These are phyloP conservation scores for Quercus tomentella DNA, from an alignment of 331 rosid genomes.

Conservation along the genomic window DNA sequence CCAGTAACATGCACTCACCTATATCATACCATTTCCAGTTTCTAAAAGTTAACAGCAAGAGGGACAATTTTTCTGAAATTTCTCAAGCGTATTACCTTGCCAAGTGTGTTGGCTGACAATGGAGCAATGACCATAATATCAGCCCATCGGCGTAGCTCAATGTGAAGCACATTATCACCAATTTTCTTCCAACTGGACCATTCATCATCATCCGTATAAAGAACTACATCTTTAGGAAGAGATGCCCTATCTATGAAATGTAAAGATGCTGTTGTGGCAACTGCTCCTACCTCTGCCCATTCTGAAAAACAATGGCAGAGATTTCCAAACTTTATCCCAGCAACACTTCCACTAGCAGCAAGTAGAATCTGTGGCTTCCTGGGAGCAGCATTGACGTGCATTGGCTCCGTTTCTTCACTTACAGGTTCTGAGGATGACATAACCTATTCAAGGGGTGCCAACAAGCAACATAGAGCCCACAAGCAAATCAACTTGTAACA, in stretches of 20 bases:
- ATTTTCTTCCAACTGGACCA: conserved; percentile 65
- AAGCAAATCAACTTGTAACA: not conserved
- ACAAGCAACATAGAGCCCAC: not conserved
- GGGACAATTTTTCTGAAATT: not conserved
- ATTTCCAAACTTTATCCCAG: conserved; percentile 61
- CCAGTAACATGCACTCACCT: not conserved
- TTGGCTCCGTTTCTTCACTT: conserved; percentile 24
- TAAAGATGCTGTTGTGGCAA: conserved; percentile 57
- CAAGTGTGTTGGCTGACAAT: conserved; percentile 82
- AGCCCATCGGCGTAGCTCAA: conserved; percentile 83
- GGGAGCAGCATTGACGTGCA: conserved; percentile 2
- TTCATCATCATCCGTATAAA: conserved; percentile 62
- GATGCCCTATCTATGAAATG: conserved; percentile 52
- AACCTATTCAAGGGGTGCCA: conserved; percentile 21
- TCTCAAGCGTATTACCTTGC: conserved; percentile 52
- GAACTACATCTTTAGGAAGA: conserved; percentile 40
- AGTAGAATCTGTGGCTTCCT: conserved; percentile 77
- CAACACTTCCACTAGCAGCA: conserved; percentile 80
- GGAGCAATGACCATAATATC: conserved; percentile 91
- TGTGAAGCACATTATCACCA: conserved; percentile 71
- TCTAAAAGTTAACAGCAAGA: not conserved
- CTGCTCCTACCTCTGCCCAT: conserved; percentile 81
- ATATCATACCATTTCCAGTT: not conserved
- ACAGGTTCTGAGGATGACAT: conserved; percentile 48
- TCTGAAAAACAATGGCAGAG: conserved; percentile 54